These are phyloP conservation scores for Aspergillus biplanus DNA, from an alignment of 495 filamentous ascomycete genomes.

Conservation along the genomic window DNA sequence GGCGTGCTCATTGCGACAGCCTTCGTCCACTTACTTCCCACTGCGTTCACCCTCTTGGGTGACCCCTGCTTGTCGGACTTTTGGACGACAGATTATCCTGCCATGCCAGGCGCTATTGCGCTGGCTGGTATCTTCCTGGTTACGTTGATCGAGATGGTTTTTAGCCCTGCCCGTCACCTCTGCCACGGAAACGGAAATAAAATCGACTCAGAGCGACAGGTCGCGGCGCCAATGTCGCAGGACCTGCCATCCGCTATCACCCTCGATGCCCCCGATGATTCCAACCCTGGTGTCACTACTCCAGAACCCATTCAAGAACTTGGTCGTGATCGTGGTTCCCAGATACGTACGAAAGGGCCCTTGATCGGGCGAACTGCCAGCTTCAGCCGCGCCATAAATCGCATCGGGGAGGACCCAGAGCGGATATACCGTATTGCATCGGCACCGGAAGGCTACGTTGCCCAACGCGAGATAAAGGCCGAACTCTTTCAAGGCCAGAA, in stretches of 20 bases:
- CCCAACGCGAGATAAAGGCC: slow-evolving; percentile 27
- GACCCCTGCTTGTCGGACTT: slow-evolving; percentile 70
- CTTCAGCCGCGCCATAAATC: slow-evolving; percentile 36
- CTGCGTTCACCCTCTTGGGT: slow-evolving; percentile 71
- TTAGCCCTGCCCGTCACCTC: slow-evolving; percentile 45
- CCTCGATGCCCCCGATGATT: background rate
- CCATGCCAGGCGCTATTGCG: slow-evolving; percentile 71
- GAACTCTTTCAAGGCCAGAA: slow-evolving; percentile 2
- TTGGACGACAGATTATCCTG: slow-evolving; percentile 68
- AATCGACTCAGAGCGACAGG: slow-evolving; percentile 8
- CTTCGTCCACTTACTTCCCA: slow-evolving; percentile 78
- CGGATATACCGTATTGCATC: slow-evolving; percentile 33
- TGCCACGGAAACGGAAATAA: slow-evolving; percentile 17
- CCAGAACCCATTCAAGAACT: background rate
- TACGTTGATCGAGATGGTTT: slow-evolving; percentile 70
- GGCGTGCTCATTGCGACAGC: slow-evolving; percentile 84
- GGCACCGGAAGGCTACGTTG: slow-evolving; percentile 22
- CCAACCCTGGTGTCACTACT: background rate
- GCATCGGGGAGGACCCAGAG: slow-evolving; percentile 33
- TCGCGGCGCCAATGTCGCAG: background rate
- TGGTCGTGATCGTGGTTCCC: slow-evolving; percentile 11
- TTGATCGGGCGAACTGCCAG: slow-evolving; percentile 35
- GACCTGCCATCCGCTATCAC: background rate
- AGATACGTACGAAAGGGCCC: slow-evolving; percentile 37
- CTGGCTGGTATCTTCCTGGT: slow-evolving; percentile 70